A percentile compares a stretch with the other conserved stretches of the same genome.
phyloP scores from a whole-genome alignment of 805 yeast genomes.

The Saturnispora sanitii region DNA sequence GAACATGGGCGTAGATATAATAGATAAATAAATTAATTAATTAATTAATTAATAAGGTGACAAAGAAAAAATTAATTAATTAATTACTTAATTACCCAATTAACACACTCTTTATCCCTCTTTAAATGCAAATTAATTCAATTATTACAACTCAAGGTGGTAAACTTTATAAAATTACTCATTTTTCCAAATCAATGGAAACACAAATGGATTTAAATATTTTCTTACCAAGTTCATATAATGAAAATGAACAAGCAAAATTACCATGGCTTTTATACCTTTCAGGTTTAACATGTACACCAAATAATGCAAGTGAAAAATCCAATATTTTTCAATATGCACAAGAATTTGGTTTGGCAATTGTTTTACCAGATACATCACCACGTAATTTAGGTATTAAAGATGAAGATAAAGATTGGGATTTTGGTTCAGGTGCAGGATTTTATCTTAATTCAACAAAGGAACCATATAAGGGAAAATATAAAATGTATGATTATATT shows the following conservation, averaged over 20 bases:
- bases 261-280: constrained; percentile 73
- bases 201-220: constrained; percentile 80
- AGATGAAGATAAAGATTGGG: constrained; percentile 67
- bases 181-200: constrained; percentile 52
- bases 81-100: no score
- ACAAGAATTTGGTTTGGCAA: constrained; percentile 70
- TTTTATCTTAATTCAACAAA: constrained; percentile 81
- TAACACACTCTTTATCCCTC: no score
- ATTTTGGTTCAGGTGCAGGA: constrained; percentile 93
- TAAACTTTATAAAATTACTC: constrained; percentile 61
- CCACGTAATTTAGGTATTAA: constrained; percentile 75
- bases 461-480: constrained; percentile 61
- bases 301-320: constrained; percentile 88
- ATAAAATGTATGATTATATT: constrained; percentile 80
- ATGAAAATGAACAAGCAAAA: constrained; percentile 27
- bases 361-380: constrained; percentile 93
- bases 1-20: background rate
- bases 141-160: constrained; percentile 67
- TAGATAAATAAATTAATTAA: no score
- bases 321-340: constrained; percentile 81
- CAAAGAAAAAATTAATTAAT: background rate
- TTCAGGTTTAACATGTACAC: constrained; percentile 89
- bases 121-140: constrained; percentile 39
- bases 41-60: no score
- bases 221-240: constrained; percentile 56